Conservation (phyloP, 129 eudicot species). For the Sambucus nigra region DNA sequence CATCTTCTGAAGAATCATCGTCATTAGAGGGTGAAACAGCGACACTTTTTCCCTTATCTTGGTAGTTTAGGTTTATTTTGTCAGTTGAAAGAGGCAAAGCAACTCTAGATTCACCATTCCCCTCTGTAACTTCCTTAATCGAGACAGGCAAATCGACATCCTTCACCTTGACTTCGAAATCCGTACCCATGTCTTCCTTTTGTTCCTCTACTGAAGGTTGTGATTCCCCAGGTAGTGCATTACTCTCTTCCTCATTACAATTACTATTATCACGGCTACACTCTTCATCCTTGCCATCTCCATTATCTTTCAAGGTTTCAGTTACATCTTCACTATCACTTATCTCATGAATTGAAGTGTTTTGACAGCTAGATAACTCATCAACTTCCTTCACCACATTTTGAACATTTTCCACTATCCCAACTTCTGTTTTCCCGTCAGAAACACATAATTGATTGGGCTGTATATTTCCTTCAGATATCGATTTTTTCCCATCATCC, state of each 20-base stretch:
- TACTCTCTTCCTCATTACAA: slow-evolving; percentile 25
- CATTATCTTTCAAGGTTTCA: no score
- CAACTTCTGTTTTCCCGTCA: slow-evolving; percentile 32
- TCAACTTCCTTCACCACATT: slow-evolving; percentile 14
- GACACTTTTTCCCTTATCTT: slow-evolving; percentile 82
- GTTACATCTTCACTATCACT: slow-evolving; percentile 23
- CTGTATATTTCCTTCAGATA: no score
- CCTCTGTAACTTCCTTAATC: slow-evolving; percentile 23
- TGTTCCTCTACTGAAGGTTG: slow-evolving; percentile 21
- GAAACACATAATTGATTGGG: slow-evolving; percentile 13
- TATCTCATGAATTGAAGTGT: slow-evolving; percentile 18
- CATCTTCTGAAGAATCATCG: slow-evolving; percentile 14
- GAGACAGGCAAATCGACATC: slow-evolving; percentile 11
- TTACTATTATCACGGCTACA: slow-evolving; percentile 12
- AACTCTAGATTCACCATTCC: slow-evolving; percentile 20
- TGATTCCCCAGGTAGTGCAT: no score
- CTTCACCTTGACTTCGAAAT: slow-evolving; percentile 37
- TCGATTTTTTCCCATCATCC: slow-evolving; percentile 22
- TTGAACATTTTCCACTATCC: slow-evolving; percentile 20
- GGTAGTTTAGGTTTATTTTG: slow-evolving; percentile 30
- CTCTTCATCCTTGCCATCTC: slow-evolving; percentile 19
- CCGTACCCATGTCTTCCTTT: slow-evolving; percentile 21
- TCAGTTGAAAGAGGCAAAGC: slow-evolving; percentile 27
- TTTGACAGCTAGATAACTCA: slow-evolving; percentile 21
- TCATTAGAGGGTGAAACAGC: slow-evolving; percentile 26